Conservation (phyloP, 148 eudicot species). For the Rhododendron griersonianum region DNA sequence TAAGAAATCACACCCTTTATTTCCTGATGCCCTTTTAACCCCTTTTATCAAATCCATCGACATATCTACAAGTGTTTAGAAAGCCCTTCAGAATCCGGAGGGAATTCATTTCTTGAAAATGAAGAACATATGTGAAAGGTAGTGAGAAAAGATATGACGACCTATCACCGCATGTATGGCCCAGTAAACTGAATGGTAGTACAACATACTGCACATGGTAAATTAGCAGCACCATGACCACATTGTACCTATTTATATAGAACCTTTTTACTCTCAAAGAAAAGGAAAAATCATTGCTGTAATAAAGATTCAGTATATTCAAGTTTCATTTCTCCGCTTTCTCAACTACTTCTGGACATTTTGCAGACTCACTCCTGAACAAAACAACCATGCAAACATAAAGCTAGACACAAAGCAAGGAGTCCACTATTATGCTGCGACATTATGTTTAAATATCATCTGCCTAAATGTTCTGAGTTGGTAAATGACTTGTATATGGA, state of each 20-base stretch:
- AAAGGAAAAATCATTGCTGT: not conserved
- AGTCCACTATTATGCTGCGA: not conserved
- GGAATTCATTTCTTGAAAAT: not conserved
- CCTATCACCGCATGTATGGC: not conserved
- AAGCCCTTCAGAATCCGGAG: not conserved
- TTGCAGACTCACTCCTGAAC: not conserved
- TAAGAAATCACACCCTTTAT: not conserved
- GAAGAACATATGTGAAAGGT: not conserved
- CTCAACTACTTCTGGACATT: not conserved
- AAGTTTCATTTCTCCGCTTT: not conserved
- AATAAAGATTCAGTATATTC: not conserved
- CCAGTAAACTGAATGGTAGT: not conserved
- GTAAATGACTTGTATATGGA: not conserved
- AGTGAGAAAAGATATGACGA: not conserved
- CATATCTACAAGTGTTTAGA: not conserved
- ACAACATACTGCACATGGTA: not conserved
- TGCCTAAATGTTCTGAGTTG: not conserved
- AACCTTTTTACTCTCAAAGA: not conserved
- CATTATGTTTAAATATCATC: not conserved
- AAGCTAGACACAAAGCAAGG: not conserved
- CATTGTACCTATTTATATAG: not conserved
- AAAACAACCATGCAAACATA: not conserved
- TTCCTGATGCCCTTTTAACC: constrained; percentile 6
- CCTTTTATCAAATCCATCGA: not conserved
- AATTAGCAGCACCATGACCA: not conserved